Evolutionary conservation across 2,329 filamentous ascomycete genomes (phyloP), one percentile per base, ranked within the genome.

Genomic region (Pseudovirgaria hyperparasitica): DNA sequence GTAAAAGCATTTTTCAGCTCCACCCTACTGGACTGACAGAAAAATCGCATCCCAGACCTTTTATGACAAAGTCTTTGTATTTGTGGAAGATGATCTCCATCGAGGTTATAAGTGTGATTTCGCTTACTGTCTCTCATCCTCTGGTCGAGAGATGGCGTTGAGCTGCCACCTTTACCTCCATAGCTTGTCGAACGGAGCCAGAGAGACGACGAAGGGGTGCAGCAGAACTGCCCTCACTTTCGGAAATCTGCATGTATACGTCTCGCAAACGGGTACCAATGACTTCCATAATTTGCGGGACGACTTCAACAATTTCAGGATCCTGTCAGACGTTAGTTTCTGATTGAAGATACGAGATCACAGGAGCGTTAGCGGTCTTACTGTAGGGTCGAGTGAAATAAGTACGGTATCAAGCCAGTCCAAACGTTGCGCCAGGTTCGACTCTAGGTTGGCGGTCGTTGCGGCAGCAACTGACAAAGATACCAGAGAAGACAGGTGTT

Each of bases 401-500:
- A 76, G 54, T 8, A 71, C 66, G 26, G 60, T 55, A 26, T 65
- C 60, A 15, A 76, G 57, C 72, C 72, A 77, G 13, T 60, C 49
- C 9, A 77, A 58, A 31, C 72, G 67, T 44, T 68, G 57, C 18
- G 52, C 42, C 15, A 67, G 45, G 34, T 70, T 65, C 7, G 62
- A 65, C 16, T 65, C 55, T 30, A 76, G 52, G 23, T 61, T 60
- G 3, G 65, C 61, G 2, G 69, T 72, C 15, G 76, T 65, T n/a
- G 72, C 70, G 13, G 70, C 70, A 27, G 67, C 68, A 15, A 74
- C 69, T 3, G 70, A 74, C 22, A 77, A 60, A 14, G 63, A 58
- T 19, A 76, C 62, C 21, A 77, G 60, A 2, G 69, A 63, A 16
- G 67, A 63, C 11, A 76, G 59, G 20, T 58, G 54, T 11, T 53